Evolutionary conservation across 805 yeast species (phyloP).

Genomic region (Pichia eremophila): DNA sequence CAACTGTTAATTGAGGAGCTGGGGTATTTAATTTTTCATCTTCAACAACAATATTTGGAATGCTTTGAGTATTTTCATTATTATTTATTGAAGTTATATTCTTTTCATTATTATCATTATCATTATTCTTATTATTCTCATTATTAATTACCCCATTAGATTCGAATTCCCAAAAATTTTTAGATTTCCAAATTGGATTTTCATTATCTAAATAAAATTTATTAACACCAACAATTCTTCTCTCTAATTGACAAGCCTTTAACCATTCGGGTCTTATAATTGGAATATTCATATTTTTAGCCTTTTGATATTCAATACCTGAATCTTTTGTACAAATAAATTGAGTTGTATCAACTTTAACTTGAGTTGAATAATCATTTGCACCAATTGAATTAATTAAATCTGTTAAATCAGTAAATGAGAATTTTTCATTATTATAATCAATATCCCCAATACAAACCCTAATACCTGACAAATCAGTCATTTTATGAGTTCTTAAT

Average conservation of each 20-base stretch:
- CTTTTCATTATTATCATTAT: background rate
- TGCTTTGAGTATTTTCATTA: background rate
- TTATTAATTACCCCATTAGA: background rate
- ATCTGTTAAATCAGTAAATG: constrained; percentile 49
- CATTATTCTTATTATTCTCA: background rate
- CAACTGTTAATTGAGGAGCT: background rate
- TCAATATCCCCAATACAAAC: constrained; percentile 81
- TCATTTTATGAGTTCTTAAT: constrained; percentile 88
- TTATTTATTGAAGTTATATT: background rate
- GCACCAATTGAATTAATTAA: constrained; percentile 72
- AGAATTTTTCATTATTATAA: constrained; percentile 36
- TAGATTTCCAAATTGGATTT: constrained; percentile 32
- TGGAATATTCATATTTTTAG: constrained; percentile 81
- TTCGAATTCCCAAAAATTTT: constrained; percentile 31
- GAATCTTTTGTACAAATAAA: constrained; percentile 65
- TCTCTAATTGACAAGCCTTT: constrained; percentile 83
- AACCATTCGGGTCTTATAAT: constrained; percentile 95
- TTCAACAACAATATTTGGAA: background rate
- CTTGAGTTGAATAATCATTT: constrained; percentile 61
- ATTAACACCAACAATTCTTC: constrained; percentile 87
- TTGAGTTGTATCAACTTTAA: constrained; percentile 89
- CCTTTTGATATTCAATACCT: constrained; percentile 63
- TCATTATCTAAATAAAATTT: constrained; percentile 63
- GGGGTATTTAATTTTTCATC: background rate
- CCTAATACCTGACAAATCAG: constrained; percentile 87